phyloP scores from a whole-genome alignment of 257 asterid species.

The Lavandula angustifolia region DNA sequence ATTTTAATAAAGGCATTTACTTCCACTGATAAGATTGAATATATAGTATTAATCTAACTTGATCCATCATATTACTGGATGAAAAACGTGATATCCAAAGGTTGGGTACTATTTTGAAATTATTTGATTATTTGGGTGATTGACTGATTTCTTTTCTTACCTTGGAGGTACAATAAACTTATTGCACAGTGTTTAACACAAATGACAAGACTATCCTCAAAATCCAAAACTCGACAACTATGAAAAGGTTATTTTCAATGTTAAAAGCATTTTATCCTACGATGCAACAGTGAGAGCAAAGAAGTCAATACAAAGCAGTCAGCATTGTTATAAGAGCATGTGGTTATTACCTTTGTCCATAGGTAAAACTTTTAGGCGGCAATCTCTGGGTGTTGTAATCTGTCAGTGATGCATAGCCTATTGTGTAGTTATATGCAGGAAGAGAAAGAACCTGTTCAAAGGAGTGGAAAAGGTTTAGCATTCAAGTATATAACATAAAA shows the following conservation, averaged over 20 bases:
- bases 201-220: background rate
- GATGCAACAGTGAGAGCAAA: background rate
- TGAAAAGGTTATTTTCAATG: background rate
- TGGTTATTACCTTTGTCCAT: conserved; percentile 77
- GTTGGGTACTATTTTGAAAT: background rate
- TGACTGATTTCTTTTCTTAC: background rate
- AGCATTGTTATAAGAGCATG: conserved; percentile 5
- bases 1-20: background rate
- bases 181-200: background rate
- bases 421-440: conserved; percentile 57
- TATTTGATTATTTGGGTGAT: background rate
- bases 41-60: background rate
- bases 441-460: conserved; percentile 75
- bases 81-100: background rate
- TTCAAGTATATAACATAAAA: conserved; percentile 8
- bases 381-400: conserved; percentile 91
- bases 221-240: background rate
- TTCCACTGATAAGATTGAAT: background rate
- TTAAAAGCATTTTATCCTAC: background rate
- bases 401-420: conserved; percentile 77
- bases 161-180: background rate
- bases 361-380: conserved; percentile 55
- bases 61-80: background rate
- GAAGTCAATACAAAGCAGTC: background rate
- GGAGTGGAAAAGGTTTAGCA: conserved; percentile 18